These are phyloP conservation scores for Tolypocladium guangdongense DNA, from an alignment of 2,329 filamentous ascomycete genomes.

Conservation along the genomic window DNA sequence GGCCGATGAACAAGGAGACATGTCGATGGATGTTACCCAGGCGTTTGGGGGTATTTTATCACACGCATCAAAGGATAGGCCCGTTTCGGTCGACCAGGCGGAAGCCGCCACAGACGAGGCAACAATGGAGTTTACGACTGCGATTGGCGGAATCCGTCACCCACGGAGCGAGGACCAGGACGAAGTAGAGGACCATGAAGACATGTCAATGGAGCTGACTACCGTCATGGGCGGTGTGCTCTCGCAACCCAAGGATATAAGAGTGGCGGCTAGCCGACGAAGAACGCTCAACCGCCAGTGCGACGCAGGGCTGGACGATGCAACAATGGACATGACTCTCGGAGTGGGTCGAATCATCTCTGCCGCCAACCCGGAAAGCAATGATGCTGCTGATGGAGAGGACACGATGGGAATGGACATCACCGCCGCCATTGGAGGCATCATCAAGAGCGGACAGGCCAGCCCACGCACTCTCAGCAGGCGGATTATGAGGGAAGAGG, in stretches of 20 bases:
- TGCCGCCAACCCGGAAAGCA: neutral
- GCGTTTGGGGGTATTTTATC: slow-evolving; percentile 70
- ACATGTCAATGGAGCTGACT: slow-evolving; percentile 73
- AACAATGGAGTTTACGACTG: slow-evolving; percentile 73
- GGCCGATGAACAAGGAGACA: slow-evolving; percentile 42
- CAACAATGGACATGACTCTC: slow-evolving; percentile 44
- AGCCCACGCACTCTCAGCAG: slow-evolving; percentile 31
- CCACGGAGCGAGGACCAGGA: slow-evolving; percentile 19
- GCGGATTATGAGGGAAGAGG: slow-evolving; percentile 48
- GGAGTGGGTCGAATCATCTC: slow-evolving; percentile 44
- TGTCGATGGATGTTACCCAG: slow-evolving; percentile 91
- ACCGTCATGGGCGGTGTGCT: slow-evolving; percentile 50
- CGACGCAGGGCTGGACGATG: slow-evolving; percentile 19
- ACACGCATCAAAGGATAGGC: slow-evolving; percentile 12
- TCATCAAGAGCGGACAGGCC: slow-evolving; percentile 32
- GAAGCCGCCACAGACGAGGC: slow-evolving; percentile 30
- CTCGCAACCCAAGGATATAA: slow-evolving; percentile 15
- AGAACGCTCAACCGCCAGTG: slow-evolving; percentile 18
- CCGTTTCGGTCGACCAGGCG: slow-evolving; percentile 11
- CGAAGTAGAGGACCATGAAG: slow-evolving; percentile 41
- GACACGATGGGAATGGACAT: slow-evolving; percentile 56
- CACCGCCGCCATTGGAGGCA: slow-evolving; percentile 52
- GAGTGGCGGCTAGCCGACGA: slow-evolving; percentile 10
- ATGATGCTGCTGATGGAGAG: slow-evolving; percentile 20
- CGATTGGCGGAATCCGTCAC: slow-evolving; percentile 58